Percentiles rank a stretch among this genome's conserved stretches.
phyloP scores from a whole-genome alignment of 1,139 yeast genomes.

The Pneumocystis canis region DNA sequence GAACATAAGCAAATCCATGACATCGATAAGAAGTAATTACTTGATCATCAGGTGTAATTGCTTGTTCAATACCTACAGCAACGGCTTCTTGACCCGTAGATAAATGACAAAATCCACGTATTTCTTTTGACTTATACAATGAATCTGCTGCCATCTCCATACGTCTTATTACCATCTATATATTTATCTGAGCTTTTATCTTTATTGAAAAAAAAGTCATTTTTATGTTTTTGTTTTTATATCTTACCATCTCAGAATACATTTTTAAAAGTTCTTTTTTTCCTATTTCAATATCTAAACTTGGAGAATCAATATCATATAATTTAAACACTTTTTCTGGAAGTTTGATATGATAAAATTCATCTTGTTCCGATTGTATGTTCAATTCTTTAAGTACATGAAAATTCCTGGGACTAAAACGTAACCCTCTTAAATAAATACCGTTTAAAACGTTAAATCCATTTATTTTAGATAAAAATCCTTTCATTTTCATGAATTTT shows the following conservation, averaged over 20 bases:
- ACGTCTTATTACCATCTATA: conserved; percentile 39
- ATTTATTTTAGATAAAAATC: neutral
- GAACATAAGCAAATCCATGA: conserved; percentile 87
- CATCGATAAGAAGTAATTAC: conserved; percentile 95
- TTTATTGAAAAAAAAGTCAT: neutral
- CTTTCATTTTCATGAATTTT: neutral
- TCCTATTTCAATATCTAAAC: conserved; percentile 62
- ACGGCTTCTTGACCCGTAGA: conserved; percentile 99
- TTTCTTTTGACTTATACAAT: conserved; percentile 91
- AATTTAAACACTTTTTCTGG: conserved; percentile 76
- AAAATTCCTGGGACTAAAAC: neutral
- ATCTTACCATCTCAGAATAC: conserved; percentile 81
- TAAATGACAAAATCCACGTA: conserved; percentile 94
- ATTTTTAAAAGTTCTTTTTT: conserved; percentile 69
- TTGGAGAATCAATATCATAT: conserved; percentile 60
- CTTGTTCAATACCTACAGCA: conserved; percentile 95
- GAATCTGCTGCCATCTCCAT: conserved; percentile 99
- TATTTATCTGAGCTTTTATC: neutral
- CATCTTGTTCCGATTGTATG: conserved; percentile 9
- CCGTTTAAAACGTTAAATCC: neutral
- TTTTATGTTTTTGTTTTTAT: conserved; percentile 4
- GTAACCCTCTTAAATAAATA: neutral
- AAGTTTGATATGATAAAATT: conserved; percentile 32
- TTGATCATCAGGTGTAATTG: conserved; percentile 69
- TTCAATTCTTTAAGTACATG: neutral